phyloP scores from a whole-genome alignment of 78 protist species.

The Protostelium mycophagum region DNA sequence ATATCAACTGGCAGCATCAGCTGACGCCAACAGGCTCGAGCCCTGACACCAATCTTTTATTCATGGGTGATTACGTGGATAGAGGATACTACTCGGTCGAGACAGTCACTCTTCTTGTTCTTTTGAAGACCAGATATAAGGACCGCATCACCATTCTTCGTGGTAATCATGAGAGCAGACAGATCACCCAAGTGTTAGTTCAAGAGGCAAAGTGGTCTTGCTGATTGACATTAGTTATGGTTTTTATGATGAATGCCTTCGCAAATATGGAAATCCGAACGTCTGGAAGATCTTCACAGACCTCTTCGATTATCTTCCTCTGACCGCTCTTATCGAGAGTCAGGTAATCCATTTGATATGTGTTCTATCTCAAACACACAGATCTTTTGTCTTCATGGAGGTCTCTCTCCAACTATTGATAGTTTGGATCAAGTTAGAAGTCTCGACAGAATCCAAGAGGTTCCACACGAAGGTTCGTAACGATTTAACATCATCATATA shows the following conservation, averaged over 20 bases:
- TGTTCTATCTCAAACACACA: background rate
- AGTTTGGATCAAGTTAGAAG: conserved; percentile 76
- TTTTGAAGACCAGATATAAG: conserved; percentile 74
- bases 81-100: conserved; percentile 93
- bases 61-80: conserved; percentile 97
- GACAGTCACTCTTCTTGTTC: conserved; percentile 77
- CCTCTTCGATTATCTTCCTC: conserved; percentile 85
- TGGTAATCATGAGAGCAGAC: conserved; percentile 95
- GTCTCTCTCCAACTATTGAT: conserved; percentile 88
- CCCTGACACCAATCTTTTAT: conserved; percentile 89
- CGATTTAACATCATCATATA: background rate
- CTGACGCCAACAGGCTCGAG: background rate
- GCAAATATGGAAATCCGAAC: conserved; percentile 87
- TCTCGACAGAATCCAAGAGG: conserved; percentile 86
- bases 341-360: conserved; percentile 27
- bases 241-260: conserved; percentile 93
- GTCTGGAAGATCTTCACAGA: conserved; percentile 93
- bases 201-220: too few species aligned
- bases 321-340: conserved; percentile 84
- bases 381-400: conserved; percentile 97
- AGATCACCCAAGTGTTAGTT: conserved; percentile 90
- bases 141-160: conserved; percentile 83
- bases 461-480: conserved; percentile 83
- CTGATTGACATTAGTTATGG: conserved; percentile 76
- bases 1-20: background rate